Evolutionary conservation across 2,329 filamentous ascomycete genomes (phyloP), one percentile per base, ranked within the genome.

Genomic region (Fusarium solani-melongenae): DNA sequence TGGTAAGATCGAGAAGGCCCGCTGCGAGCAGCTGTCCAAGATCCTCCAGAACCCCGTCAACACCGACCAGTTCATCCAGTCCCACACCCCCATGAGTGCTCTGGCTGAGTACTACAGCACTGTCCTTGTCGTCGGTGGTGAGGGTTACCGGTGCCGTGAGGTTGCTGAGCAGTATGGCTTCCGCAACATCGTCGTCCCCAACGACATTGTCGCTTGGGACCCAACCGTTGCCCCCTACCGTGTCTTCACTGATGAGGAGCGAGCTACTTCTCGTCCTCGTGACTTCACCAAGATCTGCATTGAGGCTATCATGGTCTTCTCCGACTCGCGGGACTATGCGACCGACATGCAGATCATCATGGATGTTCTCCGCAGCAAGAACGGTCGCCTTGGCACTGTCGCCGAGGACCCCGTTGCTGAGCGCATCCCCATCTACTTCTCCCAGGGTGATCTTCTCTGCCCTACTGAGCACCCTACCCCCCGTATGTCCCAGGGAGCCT

Each of bases 271-370:
- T 46, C 88, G 88, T 56, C 92, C 92, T 15, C 89, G 91, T 41
- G 92, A 94, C 84, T 94, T 94, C 84, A 88, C 86, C 79, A 90
- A 93, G 84, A 87, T 95, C 62, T 94, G 93, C 77, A 92, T 98
- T 73, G 94, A 96, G 77, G 94, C 94, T 11, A 89, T 98, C 36
- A 92, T 98, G 79, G 93, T 97, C 15, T 97, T 95, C 86, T 96
- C 96, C 80, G 95, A 98, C 82, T 94, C 95, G 4, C 90, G 95
- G 67, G 95, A 98, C 85, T 98, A 95, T 94, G 94, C 93, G 1
- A 88, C 97, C 17, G 95, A 97, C 81, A 90, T 90, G 14, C 92
- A 96, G 80, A 86, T 98, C 77, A 92, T 98, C 67, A 79, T 92
- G 64, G 95, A 98, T 80, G 83, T 97, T 12, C 85, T 98, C 4